These are phyloP conservation scores for Penicillium paxilli DNA, from an alignment of 495 filamentous ascomycete genomes.

Conservation along the genomic window DNA sequence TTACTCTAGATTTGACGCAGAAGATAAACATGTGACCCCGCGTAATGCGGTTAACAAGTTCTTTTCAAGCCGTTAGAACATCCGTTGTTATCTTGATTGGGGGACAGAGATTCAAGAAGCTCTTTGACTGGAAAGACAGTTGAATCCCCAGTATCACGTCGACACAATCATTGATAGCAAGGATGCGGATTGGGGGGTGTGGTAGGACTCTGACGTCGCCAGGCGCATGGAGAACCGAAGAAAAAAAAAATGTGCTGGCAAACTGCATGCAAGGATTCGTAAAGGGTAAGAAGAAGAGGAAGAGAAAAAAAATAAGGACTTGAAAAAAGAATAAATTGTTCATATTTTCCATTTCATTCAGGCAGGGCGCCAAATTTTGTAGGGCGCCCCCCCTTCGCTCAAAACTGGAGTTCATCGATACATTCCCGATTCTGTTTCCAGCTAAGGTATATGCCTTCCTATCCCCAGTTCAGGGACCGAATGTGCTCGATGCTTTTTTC, in stretches of 20 bases:
- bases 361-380: conserved; percentile 41
- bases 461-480: conserved; percentile 44
- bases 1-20: conserved; percentile 8
- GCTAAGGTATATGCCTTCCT: conserved; percentile 44
- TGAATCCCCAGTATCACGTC: too few species aligned
- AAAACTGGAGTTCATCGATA: conserved; percentile 50
- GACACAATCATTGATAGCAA: neutral
- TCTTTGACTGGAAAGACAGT: too few species aligned
- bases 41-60: too few species aligned
- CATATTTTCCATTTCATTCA: conserved; percentile 53
- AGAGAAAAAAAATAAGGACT: too few species aligned
- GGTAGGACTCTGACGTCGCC: neutral
- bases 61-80: too few species aligned
- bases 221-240: conserved; percentile 4
- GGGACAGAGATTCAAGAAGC: too few species aligned
- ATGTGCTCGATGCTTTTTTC: conserved; percentile 48
- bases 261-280: conserved; percentile 2
- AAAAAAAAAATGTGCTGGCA: neutral
- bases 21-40: conserved; percentile 3
- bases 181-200: neutral
- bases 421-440: conserved; percentile 49
- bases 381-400: conserved; percentile 37
- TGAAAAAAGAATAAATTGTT: conserved; percentile 34
- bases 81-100: too few species aligned
- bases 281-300: too few species aligned